These are phyloP conservation scores for Flueggea neowawraea DNA, from an alignment of 441 rosid species.

Conservation along the genomic window DNA sequence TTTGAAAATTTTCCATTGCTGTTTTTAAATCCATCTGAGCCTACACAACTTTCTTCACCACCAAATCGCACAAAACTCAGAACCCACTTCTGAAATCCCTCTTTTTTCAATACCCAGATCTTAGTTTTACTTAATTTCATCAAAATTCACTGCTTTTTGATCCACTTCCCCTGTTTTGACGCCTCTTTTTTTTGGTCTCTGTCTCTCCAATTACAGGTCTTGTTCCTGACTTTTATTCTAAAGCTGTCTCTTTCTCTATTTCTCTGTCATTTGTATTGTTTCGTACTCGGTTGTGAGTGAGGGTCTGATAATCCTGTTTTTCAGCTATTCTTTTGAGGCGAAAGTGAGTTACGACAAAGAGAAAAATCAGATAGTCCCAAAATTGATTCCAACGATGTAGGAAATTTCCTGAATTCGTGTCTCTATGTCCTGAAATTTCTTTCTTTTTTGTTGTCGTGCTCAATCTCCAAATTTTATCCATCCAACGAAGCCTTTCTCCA, in stretches of 20 bases:
- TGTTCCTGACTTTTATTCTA: too few relatives aligned
- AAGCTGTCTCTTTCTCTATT: too few relatives aligned
- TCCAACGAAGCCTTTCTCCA: conserved; percentile 6
- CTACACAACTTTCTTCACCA: too few relatives aligned
- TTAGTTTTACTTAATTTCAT: conserved; percentile 21
- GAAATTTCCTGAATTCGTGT: conserved; percentile 1
- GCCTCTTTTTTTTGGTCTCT: too few relatives aligned
- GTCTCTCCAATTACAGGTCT: not conserved
- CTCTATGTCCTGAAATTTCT: not conserved
- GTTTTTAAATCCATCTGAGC: too few relatives aligned
- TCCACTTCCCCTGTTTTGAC: conserved; percentile 15
- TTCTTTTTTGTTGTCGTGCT: not conserved
- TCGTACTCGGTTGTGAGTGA: conserved; percentile 1
- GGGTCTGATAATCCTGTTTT: not conserved
- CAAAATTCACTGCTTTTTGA: conserved; percentile 10
- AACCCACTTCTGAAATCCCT: conserved; percentile 15
- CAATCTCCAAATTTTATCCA: not conserved
- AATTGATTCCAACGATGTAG: conserved; percentile 23
- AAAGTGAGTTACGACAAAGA: too few relatives aligned
- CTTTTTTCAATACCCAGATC: conserved; percentile 42
- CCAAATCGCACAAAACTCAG: conserved; percentile 23
- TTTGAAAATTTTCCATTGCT: too few relatives aligned
- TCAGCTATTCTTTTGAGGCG: not conserved
- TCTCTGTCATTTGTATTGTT: too few relatives aligned
- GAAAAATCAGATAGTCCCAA: conserved; percentile 1